Evolutionary conservation across 2,329 filamentous ascomycete genomes (phyloP).

Genomic region (Xylariaceae sp.): DNA sequence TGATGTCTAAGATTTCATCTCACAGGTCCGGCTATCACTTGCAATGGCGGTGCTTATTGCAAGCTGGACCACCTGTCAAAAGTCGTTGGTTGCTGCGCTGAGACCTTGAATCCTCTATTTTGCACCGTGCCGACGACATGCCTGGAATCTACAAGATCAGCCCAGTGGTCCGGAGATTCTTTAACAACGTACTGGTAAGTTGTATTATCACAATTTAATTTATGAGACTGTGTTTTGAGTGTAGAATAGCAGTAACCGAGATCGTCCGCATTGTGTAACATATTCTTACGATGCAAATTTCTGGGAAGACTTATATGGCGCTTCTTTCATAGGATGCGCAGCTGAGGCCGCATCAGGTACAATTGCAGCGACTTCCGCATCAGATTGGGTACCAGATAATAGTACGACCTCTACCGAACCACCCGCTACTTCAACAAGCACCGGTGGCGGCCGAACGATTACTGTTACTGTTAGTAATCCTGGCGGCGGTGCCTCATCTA

Average conservation of each 20-base stretch:
- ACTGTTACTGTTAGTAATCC: constrained; percentile 31
- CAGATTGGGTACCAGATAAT: constrained; percentile 19
- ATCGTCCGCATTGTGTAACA: constrained; percentile 38
- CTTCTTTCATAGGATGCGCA: constrained; percentile 38
- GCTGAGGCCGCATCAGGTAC: constrained; percentile 29
- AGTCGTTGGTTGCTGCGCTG: constrained; percentile 39
- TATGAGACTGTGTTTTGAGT: constrained; percentile 25
- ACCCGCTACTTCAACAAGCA: constrained; percentile 17
- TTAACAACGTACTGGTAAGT: constrained; percentile 37
- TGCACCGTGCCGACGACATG: constrained; percentile 40
- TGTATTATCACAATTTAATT: background rate
- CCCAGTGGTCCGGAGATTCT: constrained; percentile 26
- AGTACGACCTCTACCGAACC: constrained; percentile 4
- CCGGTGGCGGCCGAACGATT: constrained; percentile 21
- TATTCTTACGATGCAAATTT: constrained; percentile 37
- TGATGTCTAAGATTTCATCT: constrained; percentile 17
- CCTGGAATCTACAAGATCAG: constrained; percentile 30
- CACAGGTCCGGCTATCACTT: constrained; percentile 35
- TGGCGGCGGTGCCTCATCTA: constrained; percentile 23
- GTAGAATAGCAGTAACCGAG: constrained; percentile 29
- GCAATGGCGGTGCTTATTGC: constrained; percentile 31
- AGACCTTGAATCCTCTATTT: constrained; percentile 25
- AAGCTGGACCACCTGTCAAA: constrained; percentile 20
- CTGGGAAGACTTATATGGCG: constrained; percentile 35
- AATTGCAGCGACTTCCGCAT: constrained; percentile 32